Evolutionary conservation across 257 asterid genomes (phyloP).

Genomic region (Primulina huaijiensis): DNA sequence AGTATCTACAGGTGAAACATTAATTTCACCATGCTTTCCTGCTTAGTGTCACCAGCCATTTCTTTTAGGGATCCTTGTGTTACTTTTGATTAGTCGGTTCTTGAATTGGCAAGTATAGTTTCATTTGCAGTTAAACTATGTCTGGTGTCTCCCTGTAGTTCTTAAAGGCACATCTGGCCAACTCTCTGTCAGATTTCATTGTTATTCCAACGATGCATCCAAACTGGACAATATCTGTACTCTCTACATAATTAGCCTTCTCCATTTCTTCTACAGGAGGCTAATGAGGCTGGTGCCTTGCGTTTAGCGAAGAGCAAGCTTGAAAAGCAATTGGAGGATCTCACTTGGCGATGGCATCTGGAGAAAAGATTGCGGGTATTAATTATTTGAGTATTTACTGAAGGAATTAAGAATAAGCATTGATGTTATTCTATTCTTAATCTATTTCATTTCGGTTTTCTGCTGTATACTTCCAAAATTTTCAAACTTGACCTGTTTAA

Average conservation of each 20-base stretch:
- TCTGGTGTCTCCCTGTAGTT: neutral
- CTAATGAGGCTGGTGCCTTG: slow-evolving; percentile 96
- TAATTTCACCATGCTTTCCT: neutral
- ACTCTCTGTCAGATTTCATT: slow-evolving; percentile 18
- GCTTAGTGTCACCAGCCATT: neutral
- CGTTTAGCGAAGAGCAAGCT: slow-evolving; percentile 92
- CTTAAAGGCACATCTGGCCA: slow-evolving; percentile 16
- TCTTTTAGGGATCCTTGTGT: neutral
- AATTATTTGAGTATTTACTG: slow-evolving; percentile 15
- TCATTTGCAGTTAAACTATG: slow-evolving; percentile 10
- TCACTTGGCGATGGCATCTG: slow-evolving; percentile 91
- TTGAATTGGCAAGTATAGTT: neutral
- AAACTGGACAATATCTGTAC: neutral
- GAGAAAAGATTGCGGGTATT: slow-evolving; percentile 91
- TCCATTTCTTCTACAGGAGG: slow-evolving; percentile 55
- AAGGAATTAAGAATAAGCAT: slow-evolving; percentile 11
- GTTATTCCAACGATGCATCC: slow-evolving; percentile 16
- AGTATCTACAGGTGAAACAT: slow-evolving; percentile 2
- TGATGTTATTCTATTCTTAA: slow-evolving; percentile 14
- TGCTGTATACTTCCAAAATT: neutral
- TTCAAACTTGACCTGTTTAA: neutral
- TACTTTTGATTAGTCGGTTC: slow-evolving; percentile 14
- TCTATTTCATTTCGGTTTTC: slow-evolving; percentile 3
- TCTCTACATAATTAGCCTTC: neutral
- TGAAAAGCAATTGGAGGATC: slow-evolving; percentile 96